Base-by-base conservation (phyloP, 2,329 filamentous ascomycete genomes). In the Metarhizium album region DNA sequence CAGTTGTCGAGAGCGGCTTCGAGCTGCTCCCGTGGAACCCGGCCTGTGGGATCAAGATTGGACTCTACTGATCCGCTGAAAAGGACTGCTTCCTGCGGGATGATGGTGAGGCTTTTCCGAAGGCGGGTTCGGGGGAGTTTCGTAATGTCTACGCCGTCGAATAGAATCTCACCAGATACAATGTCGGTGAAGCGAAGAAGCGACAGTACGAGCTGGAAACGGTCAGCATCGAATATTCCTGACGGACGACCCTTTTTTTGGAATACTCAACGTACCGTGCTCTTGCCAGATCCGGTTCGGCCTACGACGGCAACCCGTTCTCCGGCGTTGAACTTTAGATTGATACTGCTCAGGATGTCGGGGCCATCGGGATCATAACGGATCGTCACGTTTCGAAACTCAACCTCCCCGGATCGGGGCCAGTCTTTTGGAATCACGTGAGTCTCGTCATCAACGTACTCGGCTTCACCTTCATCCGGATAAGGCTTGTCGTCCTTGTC, bases 271-370 rank as follows among this genome's bases (percentile, higher is more conserved):
- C 73, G 64, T 62, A 91, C 76, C 0, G 88, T 94, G 47, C 84
- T 89, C 66, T 95, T 95, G 3, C 89, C 89, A 4, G 85, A 89
- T 0, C 86, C 83, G 0, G 88, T 94, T 9, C 88, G 80, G 2
- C 89, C 89, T 11, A 90, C 85, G 20, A 95, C 75, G 0, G 87
- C 88, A 1, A 87, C 87, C 47, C 85, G 84, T 49, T 86, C 84
- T 1, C 88, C 87, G 0, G 84, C 85, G 13, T 67, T 70, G 54
- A 79, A 75, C 33, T 69, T 70, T 43, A 79, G 66, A 53, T 70
- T 76, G 48, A 79, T 64, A 33, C 75, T 62, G 23, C 73, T 74
- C 18, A 79, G 65, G 42, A 79, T 73, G 50, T 76, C 68, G 45
- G 69, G 67, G 18, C 73, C 65, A 52, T 75, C 64, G 27, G 66